Conservation (phyloP, 2,329 filamentous ascomycete species). For the Amphichorda felina region DNA sequence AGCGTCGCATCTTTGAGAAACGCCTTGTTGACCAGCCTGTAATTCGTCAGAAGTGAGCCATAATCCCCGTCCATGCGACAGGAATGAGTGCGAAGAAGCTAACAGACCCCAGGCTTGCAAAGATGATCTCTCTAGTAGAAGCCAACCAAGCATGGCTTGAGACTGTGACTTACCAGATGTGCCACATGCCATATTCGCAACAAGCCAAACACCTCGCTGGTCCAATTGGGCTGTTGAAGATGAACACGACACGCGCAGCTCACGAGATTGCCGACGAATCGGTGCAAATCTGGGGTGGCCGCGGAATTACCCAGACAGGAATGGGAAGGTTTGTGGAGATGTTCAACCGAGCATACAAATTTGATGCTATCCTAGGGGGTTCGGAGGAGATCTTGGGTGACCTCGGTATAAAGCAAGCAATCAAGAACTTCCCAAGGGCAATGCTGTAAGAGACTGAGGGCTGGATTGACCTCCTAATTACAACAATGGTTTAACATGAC, state of each 20-base stretch:
- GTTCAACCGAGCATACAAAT: slow-evolving; percentile 79
- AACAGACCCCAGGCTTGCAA: slow-evolving; percentile 46
- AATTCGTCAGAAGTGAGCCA: slow-evolving; percentile 61
- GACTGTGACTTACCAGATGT: slow-evolving; percentile 79
- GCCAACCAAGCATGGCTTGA: slow-evolving; percentile 81
- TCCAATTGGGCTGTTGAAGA: slow-evolving; percentile 74
- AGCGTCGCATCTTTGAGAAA: slow-evolving; percentile 75
- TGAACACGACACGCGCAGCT: slow-evolving; percentile 61
- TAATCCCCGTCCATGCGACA: not conserved
- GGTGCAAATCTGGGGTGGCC: slow-evolving; percentile 76
- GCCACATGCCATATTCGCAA: slow-evolving; percentile 67
- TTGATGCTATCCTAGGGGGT: slow-evolving; percentile 65
- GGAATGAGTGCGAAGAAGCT: not conserved
- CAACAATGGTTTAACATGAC: no score
- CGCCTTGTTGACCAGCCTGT: slow-evolving; percentile 73
- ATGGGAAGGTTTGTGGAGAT: slow-evolving; percentile 78
- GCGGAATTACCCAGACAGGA: slow-evolving; percentile 66
- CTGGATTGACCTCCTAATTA: no score
- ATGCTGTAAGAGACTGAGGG: slow-evolving; percentile 67
- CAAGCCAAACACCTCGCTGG: slow-evolving; percentile 67
- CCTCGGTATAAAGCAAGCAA: slow-evolving; percentile 70
- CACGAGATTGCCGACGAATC: slow-evolving; percentile 78
- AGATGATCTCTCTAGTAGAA: slow-evolving; percentile 76
- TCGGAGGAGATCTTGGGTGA: slow-evolving; percentile 76
- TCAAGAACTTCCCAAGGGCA: slow-evolving; percentile 75